A percentile compares a stretch with the other conserved stretches of the same genome.
phyloP scores from a whole-genome alignment of 1,284 basidiomycete genomes.

The Polyporus tsugae region DNA sequence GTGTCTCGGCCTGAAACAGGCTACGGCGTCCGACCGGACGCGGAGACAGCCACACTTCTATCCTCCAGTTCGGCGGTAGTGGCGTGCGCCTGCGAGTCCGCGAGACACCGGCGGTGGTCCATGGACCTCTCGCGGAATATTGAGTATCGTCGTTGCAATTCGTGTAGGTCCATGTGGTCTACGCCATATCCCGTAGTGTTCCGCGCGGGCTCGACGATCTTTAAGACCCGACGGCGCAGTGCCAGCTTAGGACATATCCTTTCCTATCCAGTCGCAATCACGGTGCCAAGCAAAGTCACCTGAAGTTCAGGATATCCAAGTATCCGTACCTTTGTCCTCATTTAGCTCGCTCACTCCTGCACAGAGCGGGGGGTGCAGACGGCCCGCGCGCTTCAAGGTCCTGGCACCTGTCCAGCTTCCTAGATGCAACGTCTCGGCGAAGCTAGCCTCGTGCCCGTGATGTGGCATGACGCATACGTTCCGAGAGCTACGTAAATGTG shows the following conservation, averaged over 20 bases:
- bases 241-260: neutral
- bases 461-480: neutral
- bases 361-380: neutral
- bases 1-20: neutral
- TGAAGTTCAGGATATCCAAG: neutral
- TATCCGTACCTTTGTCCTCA: neutral
- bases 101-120: conserved; percentile 5
- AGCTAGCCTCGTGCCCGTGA: conserved; percentile 6
- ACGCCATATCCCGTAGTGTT: neutral
- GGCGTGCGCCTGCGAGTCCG: neutral
- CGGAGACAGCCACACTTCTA: conserved; percentile 9
- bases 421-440: conserved; percentile 4
- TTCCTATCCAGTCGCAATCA: neutral
- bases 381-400: neutral
- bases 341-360: neutral
- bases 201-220: neutral
- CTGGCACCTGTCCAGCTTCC: neutral
- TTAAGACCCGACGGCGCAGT: neutral
- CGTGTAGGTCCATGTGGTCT: neutral
- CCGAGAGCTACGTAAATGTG: conserved; percentile 1
- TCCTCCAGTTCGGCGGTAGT: neutral
- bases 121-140: neutral
- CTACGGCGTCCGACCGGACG: conserved; percentile 6
- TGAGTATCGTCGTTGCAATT: neutral
- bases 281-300: neutral